Percentiles rank a stretch among this genome's conserved stretches.
phyloP scores from a whole-genome alignment of 352 stramenopile species.

The Bremia lactucae region DNA sequence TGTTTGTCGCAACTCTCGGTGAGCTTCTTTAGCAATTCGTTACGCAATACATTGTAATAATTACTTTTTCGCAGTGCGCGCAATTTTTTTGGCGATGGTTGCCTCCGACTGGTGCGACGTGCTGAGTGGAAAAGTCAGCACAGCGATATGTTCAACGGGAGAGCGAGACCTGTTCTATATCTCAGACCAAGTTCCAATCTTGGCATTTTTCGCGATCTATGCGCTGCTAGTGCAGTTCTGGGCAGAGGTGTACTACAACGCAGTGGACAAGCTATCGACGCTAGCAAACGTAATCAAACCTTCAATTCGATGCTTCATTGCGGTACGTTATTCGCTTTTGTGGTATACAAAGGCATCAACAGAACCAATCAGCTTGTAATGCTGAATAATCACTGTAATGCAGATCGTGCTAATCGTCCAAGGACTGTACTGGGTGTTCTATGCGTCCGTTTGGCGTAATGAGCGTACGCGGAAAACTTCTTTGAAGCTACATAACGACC shows the following conservation, averaged over 20 bases:
- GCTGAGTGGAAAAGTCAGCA: conserved; percentile 51
- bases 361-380: no score
- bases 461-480: conserved; percentile 37
- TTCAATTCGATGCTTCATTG: conserved; percentile 48
- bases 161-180: conserved; percentile 83
- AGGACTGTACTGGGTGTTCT: conserved; percentile 68
- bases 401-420: conserved; percentile 55
- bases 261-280: conserved; percentile 56
- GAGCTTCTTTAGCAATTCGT: neutral
- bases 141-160: conserved; percentile 37
- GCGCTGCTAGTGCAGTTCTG: conserved; percentile 80
- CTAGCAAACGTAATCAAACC: conserved; percentile 62
- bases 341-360: neutral
- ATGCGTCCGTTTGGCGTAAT: conserved; percentile 54
- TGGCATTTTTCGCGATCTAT: conserved; percentile 77
- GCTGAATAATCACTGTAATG: neutral
- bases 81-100: conserved; percentile 63
- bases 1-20: conserved; percentile 71
- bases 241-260: conserved; percentile 86
- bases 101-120: conserved; percentile 76
- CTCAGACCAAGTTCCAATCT: conserved; percentile 69
- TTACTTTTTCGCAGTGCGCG: conserved; percentile 27
- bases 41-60: neutral
- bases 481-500: neutral
- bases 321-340: conserved; percentile 20